Evolutionary conservation across 208 protist species (phyloP).

Genomic region (Acanthamoeba culbertsoni): DNA sequence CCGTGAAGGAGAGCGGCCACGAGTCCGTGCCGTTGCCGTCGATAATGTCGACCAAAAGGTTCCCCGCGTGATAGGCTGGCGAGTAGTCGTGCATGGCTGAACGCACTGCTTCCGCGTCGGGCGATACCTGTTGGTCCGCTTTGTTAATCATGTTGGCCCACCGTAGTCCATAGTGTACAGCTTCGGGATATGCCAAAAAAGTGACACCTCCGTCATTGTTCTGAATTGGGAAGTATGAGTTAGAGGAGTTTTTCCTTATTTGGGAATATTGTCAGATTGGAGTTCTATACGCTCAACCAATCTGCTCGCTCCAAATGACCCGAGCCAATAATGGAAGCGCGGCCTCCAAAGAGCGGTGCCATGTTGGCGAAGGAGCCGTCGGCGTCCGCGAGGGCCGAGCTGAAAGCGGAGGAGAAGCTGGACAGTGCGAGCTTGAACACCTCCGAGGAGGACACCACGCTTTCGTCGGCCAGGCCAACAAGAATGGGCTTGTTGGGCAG

Average conservation of each 20-base stretch:
- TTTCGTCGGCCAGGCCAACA: not conserved
- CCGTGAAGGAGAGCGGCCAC: not conserved
- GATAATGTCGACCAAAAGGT: not conserved
- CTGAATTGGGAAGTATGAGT: not conserved
- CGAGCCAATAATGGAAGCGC: not conserved
- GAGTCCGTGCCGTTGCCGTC: not conserved
- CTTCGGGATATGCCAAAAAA: not conserved
- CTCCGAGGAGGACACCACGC: not conserved
- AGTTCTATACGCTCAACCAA: too few species aligned
- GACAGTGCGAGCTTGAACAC: not conserved
- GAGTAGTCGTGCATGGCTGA: not conserved
- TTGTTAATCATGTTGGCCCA: slow-evolving; percentile 15
- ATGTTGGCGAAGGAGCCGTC: not conserved
- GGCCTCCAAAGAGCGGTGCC: not conserved
- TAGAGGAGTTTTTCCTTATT: not conserved
- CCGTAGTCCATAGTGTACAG: not conserved
- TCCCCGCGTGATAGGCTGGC: not conserved
- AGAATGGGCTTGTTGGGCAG: not conserved
- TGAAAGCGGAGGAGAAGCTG: not conserved
- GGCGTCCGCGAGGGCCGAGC: not conserved
- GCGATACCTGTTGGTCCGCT: not conserved
- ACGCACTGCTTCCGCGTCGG: not conserved
- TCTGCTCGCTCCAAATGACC: too few species aligned
- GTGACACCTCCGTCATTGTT: not conserved
- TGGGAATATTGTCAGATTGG: too few species aligned